A percentile compares a stretch with the other conserved stretches of the same genome.
These are phyloP conservation scores for Mycena rebaudengoi DNA, from an alignment of 768 basidiomycete species.

Conservation along the genomic window DNA sequence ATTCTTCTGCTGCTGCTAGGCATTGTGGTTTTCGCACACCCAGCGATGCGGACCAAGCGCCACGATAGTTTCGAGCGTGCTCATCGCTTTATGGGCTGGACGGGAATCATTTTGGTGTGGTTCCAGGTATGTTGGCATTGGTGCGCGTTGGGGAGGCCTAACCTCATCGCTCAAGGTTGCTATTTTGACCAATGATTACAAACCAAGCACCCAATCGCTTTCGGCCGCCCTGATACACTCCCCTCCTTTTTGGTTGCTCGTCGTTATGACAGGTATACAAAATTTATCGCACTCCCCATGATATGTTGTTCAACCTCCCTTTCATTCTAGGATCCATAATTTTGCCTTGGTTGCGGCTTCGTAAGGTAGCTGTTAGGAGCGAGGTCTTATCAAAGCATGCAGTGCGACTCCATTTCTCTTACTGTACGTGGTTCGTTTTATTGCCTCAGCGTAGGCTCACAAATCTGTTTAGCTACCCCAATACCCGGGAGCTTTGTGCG, in stretches of 20 bases:
- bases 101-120: constrained; percentile 61
- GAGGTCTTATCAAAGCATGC: constrained; percentile 66
- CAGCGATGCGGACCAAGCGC: constrained; percentile 51
- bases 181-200: constrained; percentile 63
- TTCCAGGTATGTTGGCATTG: constrained; percentile 48
- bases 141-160: neutral
- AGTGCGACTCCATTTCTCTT: constrained; percentile 66
- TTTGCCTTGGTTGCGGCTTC: constrained; percentile 66
- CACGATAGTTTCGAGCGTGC: constrained; percentile 64
- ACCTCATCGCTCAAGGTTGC: constrained; percentile 45
- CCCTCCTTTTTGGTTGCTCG: constrained; percentile 64
- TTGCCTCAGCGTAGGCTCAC: neutral
- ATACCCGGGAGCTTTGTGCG: constrained; percentile 56
- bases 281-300: too few species aligned
- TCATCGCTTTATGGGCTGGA: constrained; percentile 69
- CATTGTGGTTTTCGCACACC: constrained; percentile 62
- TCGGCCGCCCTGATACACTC: constrained; percentile 52
- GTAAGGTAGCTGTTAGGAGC: constrained; percentile 61
- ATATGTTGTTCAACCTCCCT: neutral
- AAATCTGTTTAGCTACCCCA: constrained; percentile 46
- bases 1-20: constrained; percentile 56
- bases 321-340: constrained; percentile 52
- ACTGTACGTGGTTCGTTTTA: constrained; percentile 45
- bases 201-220: constrained; percentile 43
- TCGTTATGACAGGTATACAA: constrained; percentile 61